These are phyloP conservation scores for Narthecium ossifragum DNA, from an alignment of 106 monocot species.

Conservation along the genomic window DNA sequence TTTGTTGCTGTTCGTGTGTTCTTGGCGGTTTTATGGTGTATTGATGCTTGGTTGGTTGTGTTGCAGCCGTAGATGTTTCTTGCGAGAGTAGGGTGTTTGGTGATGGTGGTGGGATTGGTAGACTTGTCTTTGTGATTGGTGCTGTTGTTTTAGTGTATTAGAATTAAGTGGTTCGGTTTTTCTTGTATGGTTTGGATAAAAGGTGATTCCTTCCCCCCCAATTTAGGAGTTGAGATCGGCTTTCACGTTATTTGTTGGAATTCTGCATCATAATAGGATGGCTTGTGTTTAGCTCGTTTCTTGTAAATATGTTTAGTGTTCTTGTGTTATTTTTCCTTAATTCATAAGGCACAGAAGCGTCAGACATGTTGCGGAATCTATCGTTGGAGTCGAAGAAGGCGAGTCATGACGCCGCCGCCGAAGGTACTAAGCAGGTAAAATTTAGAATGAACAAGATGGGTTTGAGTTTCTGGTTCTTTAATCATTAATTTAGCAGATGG, in stretches of 20 bases:
- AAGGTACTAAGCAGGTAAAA: slow-evolving; percentile 44
- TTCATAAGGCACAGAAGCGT: slow-evolving; percentile 27
- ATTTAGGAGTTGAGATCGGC: neutral
- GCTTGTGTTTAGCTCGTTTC: neutral
- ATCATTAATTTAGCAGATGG: neutral
- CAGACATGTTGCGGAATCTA: slow-evolving; percentile 46
- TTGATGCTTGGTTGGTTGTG: too few relatives aligned
- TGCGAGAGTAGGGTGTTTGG: too few relatives aligned
- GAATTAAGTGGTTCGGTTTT: neutral
- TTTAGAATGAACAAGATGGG: too few relatives aligned
- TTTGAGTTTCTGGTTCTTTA: neutral
- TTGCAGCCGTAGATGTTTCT: too few relatives aligned
- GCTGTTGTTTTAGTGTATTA: too few relatives aligned
- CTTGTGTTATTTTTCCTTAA: slow-evolving; percentile 7
- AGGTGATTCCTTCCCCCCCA: too few relatives aligned
- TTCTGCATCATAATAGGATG: neutral
- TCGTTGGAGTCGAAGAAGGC: slow-evolving; percentile 37
- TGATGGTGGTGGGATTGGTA: too few relatives aligned
- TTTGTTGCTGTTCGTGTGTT: too few relatives aligned
- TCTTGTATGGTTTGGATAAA: neutral
- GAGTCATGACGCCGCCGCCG: slow-evolving; percentile 21
- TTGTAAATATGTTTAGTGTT: neutral
- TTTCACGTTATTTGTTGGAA: neutral
- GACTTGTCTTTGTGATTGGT: neutral
- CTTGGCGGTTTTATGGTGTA: too few relatives aligned